Conservation (phyloP, 495 filamentous ascomycete species). For the Penicillium nucicola region DNA sequence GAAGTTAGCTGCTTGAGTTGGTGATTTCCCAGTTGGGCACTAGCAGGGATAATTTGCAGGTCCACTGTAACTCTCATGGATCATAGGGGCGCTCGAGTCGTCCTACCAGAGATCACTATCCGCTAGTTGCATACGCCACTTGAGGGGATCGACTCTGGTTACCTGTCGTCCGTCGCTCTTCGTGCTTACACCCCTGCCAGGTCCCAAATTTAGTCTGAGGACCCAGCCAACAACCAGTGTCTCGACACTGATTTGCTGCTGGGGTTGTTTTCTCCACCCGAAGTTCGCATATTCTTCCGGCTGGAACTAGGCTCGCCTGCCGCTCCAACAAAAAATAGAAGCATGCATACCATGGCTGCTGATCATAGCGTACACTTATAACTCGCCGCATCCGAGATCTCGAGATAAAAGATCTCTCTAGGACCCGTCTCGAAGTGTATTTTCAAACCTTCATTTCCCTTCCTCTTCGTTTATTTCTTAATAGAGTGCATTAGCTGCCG, state of each 20-base stretch:
- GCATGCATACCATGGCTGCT: slow-evolving; percentile 7
- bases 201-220: slow-evolving; percentile 25
- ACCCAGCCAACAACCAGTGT: slow-evolving; percentile 2
- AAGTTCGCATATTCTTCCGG: slow-evolving; percentile 16
- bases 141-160: background rate
- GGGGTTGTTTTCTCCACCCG: slow-evolving; percentile 12
- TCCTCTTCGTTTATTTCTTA: slow-evolving; percentile 9
- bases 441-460: slow-evolving; percentile 8
- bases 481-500: slow-evolving; percentile 33
- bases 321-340: slow-evolving; percentile 15
- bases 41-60: background rate
- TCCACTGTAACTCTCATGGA: slow-evolving; percentile 5
- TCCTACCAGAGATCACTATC: slow-evolving; percentile 1
- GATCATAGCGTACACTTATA: slow-evolving; percentile 14
- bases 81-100: background rate
- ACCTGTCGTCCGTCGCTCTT: slow-evolving; percentile 1
- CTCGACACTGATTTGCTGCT: slow-evolving; percentile 10
- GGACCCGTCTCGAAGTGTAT: slow-evolving; percentile 2
- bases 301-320: background rate
- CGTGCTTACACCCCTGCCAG: slow-evolving; percentile 9
- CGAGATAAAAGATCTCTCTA: slow-evolving; percentile 9
- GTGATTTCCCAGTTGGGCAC: slow-evolving; percentile 4
- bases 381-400: slow-evolving; percentile 11
- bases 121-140: background rate
- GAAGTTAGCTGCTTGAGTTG: background rate